Evolutionary conservation across 176 grass and related monocot genomes (phyloP), one percentile per base, ranked within the genome.

Genomic region (Thalia dealbata): DNA sequence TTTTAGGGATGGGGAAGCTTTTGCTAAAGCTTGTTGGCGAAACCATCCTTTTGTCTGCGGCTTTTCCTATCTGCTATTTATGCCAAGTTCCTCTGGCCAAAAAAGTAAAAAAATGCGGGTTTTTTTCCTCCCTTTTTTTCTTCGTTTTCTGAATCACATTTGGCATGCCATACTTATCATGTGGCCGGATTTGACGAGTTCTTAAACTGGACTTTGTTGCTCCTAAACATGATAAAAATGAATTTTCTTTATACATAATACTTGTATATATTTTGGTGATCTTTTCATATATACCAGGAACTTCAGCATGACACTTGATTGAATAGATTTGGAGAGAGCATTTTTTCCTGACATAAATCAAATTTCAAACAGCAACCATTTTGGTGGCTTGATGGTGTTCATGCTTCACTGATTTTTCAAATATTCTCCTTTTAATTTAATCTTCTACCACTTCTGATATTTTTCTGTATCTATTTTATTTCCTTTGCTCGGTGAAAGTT

Each of bases 11-110:
- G 28, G 62, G 28, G 62, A 64, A 35, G 62, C 62, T 64, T 64
- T 64, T 32, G 26, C n/a, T 22, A 13, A 68, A 44, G 38, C 35
- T 43, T 42, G 16, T n/a, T 68, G 38, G 61, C 32, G 10, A 68
- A 44, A 44, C 65, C 65, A 68, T 68, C 19, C 65, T 21, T 52
- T 71, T 51, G 44, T 52, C 23, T 29, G 12, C 44, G 23, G 14
- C 24, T n/a, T 42, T 73, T 44, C 65, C 38, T 68, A 22, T 68
- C 21, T 45, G 65, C 65, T 44, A 44, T 68, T 68, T 43, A 6
- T 8, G 21, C 65, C 19, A 21, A 43, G 18, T 44, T 43, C 19
- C 4, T 43, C 22, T 38, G n/a, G n/a, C 4, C 32, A 38, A 38
- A 38, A 38, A 38, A n/a, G n/a, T 38, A 38, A 38, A 38, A 38